Conservation (phyloP, 2,329 filamentous ascomycete genomes). For the Cyphellophora europaea region DNA sequence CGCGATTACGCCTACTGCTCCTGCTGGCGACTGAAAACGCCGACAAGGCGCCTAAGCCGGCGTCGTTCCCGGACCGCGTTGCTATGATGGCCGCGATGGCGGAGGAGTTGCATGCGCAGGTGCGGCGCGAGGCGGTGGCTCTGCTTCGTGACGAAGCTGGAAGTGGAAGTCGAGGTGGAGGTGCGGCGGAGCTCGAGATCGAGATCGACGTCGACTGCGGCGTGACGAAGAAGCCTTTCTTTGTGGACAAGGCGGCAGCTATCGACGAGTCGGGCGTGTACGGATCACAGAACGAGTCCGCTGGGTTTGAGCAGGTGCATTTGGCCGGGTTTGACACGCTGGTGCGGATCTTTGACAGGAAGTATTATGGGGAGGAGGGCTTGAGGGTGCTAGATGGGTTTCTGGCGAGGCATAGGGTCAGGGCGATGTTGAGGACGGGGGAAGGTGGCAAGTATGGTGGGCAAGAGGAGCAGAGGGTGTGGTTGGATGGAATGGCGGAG, state of each 20-base stretch:
- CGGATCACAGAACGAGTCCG: conserved; percentile 17
- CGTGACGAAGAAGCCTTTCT: conserved; percentile 39
- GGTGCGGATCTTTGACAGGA: conserved; percentile 37
- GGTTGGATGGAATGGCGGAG: conserved; percentile 26
- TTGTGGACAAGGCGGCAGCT: conserved; percentile 36
- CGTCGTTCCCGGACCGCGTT: conserved; percentile 37
- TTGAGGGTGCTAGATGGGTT: conserved; percentile 32
- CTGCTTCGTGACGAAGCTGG: neutral
- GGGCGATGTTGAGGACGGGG: conserved; percentile 35
- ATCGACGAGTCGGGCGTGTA: conserved; percentile 31
- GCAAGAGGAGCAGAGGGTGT: conserved; percentile 27
- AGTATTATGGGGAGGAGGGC: conserved; percentile 35
- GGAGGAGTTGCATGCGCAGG: conserved; percentile 26
- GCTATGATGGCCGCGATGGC: conserved; percentile 41
- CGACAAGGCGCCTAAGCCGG: conserved; percentile 47
- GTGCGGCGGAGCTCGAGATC: neutral
- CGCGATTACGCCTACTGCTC: conserved; percentile 42
- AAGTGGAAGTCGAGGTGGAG: neutral
- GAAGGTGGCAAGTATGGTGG: conserved; percentile 10
- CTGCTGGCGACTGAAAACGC: conserved; percentile 57
- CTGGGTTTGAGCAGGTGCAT: conserved; percentile 32
- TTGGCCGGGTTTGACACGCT: conserved; percentile 40
- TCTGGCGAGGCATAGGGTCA: conserved; percentile 31
- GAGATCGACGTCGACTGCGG: conserved; percentile 31
- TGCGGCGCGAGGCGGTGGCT: conserved; percentile 6